These are phyloP conservation scores for Dactylellina cionopaga DNA, from an alignment of 2,329 filamentous ascomycete species.

Conservation along the genomic window DNA sequence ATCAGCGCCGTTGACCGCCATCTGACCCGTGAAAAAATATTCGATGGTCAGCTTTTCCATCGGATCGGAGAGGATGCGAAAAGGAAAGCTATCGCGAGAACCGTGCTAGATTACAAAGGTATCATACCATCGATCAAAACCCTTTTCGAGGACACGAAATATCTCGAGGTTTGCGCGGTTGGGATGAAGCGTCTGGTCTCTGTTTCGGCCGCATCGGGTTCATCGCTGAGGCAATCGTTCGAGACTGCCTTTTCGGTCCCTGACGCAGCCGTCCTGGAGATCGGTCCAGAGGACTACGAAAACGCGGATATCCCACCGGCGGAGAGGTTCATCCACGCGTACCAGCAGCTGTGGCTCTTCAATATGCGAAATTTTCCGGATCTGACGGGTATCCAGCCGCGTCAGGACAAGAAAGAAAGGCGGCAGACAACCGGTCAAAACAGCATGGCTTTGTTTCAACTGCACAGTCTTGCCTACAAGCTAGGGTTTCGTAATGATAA, in stretches of 20 bases:
- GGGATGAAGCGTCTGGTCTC: neutral
- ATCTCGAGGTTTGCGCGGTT: conserved; percentile 3
- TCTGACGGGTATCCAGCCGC: neutral
- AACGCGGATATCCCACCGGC: neutral
- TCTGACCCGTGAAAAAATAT: neutral
- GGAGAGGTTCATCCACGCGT: neutral
- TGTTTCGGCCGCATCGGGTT: neutral
- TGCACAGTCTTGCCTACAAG: neutral
- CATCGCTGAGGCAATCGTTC: neutral
- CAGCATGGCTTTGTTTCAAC: neutral
- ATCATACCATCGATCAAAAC: conserved; percentile 13
- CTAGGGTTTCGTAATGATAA: neutral
- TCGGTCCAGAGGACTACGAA: neutral
- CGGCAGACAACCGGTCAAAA: neutral
- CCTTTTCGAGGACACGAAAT: conserved; percentile 24
- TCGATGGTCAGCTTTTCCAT: neutral
- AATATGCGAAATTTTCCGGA: conserved; percentile 12
- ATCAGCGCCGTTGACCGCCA: neutral
- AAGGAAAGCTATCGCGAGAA: no score
- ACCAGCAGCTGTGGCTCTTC: conserved; percentile 18
- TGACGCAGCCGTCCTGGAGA: no score
- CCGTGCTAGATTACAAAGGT: neutral
- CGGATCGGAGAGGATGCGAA: neutral
- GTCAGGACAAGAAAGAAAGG: conserved; percentile 9
- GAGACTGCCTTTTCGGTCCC: neutral